These are phyloP conservation scores for Tylopilus cervinicoccineus DNA, from an alignment of 768 basidiomycete species.

Conservation along the genomic window DNA sequence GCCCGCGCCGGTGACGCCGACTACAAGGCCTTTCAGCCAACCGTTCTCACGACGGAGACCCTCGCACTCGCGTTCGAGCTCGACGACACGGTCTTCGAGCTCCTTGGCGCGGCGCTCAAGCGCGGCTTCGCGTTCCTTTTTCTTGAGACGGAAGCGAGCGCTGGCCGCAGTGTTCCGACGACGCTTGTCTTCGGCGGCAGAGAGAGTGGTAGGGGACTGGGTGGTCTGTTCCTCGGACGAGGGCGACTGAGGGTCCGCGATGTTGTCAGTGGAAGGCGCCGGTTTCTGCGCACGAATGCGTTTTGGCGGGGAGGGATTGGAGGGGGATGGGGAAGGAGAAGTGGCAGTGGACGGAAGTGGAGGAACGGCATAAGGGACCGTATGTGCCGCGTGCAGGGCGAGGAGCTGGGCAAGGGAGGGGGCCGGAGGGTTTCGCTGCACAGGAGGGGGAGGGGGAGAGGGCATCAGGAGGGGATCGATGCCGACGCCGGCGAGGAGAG, in stretches of 20 bases:
- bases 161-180: constrained; percentile 90
- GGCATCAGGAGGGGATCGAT: constrained; percentile 41
- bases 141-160: constrained; percentile 91
- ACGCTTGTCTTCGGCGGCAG: constrained; percentile 84
- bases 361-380: constrained; percentile 18
- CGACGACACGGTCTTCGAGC: constrained; percentile 70
- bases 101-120: constrained; percentile 84
- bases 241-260: constrained; percentile 11
- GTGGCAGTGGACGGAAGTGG: constrained; percentile 15
- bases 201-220: constrained; percentile 29
- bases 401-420: constrained; percentile 72
- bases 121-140: constrained; percentile 92
- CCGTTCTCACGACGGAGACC: constrained; percentile 84
- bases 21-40: constrained; percentile 88
- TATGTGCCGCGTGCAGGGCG: constrained; percentile 49
- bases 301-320: constrained; percentile 35
- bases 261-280: constrained; percentile 32
- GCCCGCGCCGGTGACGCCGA: constrained; percentile 77
- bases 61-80: constrained; percentile 91
- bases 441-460: constrained; percentile 19
- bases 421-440: constrained; percentile 30
- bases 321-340: constrained; percentile 14
- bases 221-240: constrained; percentile 27
- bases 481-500: constrained; percentile 35
- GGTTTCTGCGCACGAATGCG: constrained; percentile 54